Base-by-base conservation (phyloP, 805 yeast genomes). In the Candida caryicola region DNA sequence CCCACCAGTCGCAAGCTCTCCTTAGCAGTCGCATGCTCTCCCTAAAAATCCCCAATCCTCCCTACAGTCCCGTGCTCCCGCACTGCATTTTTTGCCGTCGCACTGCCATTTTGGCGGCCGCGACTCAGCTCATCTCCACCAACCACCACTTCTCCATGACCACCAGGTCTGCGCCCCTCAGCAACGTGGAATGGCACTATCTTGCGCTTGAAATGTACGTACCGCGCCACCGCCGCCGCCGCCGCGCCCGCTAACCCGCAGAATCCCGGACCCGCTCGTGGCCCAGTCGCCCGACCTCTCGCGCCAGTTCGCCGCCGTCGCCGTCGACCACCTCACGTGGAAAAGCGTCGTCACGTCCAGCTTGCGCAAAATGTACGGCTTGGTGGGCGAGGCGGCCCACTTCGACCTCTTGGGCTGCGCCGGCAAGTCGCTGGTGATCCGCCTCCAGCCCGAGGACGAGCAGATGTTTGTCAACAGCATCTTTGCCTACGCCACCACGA, bases 391-490 rank as follows among this genome's bases (percentile, higher is more conserved):
- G 26, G 37, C 55, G 5, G 16, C 49, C 18, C 47, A 40, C 23
- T 49, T 42, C 17, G 55, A 52, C 28, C 19, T 52, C 5, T 28
- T 50, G 19, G 51, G 47, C 17, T 30, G 29, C 29, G 27, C 18
- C 10, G 36, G 33, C 3, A 40, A 36, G 17, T 9, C 19, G 8
- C 40, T 55, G 37, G 38, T 58, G 7, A 35, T 68, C n/a, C 51
- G 63, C 41, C 48, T 64, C 18, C 56, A 60, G 36, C 30, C 37
- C 1, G 57, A 54, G 14, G 73, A 69, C 41, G 41, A 39, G 34
- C 56, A 54, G 9, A 46, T 43, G 31, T 64, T 66, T 38, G 33
- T 44, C 13, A 63, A 55, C 38, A 60, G 69, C 37, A 53, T 68
- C 8, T 39, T 57, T 23, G 47, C 60, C 10, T 59, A 54, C 45